Evolutionary conservation across 148 eudicot genomes (phyloP).

Genomic region (Chenopodium quinoa): DNA sequence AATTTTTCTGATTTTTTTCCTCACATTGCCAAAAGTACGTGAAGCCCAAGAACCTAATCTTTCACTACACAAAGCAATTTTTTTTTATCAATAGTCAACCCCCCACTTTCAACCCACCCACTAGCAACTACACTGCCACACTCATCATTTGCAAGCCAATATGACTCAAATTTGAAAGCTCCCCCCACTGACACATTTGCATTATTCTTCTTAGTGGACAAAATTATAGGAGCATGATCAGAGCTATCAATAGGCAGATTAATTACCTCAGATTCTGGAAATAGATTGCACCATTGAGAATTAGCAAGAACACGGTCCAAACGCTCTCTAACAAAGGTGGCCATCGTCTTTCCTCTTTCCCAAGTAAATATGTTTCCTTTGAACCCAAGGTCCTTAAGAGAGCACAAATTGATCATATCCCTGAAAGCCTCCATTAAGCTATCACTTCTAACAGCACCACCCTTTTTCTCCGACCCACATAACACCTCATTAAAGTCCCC

Average conservation of each 20-base stretch:
- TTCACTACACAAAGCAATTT: too few relatives aligned
- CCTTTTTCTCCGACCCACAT: background rate
- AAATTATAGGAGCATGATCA: background rate
- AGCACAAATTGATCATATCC: background rate
- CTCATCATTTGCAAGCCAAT: background rate
- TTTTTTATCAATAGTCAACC: background rate
- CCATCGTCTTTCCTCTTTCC: background rate
- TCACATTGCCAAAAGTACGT: background rate
- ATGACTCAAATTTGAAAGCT: background rate
- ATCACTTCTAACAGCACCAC: background rate
- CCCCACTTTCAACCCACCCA: background rate
- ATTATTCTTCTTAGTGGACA: background rate
- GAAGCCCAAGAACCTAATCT: background rate
- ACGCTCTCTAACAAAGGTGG: background rate
- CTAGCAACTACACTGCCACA: background rate
- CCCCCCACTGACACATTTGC: background rate
- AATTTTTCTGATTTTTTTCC: background rate
- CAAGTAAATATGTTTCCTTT: background rate
- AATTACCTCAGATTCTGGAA: background rate
- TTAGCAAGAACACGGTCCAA: background rate
- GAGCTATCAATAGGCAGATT: background rate
- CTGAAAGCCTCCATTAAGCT: background rate
- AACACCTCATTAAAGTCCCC: constrained; percentile 11
- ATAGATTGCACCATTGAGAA: background rate
- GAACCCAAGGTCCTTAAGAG: background rate